Conservation (phyloP, 192 early-diverging fungal genomes). For the Coemansia sp. region DNA sequence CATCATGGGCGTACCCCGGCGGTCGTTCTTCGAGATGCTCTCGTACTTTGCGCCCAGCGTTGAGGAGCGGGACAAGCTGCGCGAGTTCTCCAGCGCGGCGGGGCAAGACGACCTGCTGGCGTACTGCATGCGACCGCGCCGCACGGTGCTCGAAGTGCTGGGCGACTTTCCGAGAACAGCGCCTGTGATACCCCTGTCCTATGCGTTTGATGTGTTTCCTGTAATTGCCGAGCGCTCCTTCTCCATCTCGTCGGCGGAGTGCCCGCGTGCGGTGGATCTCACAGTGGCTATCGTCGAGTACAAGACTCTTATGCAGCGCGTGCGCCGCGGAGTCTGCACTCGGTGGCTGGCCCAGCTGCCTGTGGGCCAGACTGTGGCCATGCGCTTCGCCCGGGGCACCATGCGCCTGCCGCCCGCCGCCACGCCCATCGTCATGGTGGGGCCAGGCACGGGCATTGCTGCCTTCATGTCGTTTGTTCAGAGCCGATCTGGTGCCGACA, state of each 20-base stretch:
- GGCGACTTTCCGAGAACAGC: conserved; percentile 74
- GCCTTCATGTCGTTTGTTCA: conserved; percentile 83
- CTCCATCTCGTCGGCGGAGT: conserved; percentile 75
- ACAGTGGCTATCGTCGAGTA: conserved; percentile 86
- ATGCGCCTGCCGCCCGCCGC: conserved; percentile 60
- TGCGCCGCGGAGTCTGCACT: conserved; percentile 80
- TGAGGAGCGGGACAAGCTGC: conserved; percentile 74
- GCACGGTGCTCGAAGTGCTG: conserved; percentile 82
- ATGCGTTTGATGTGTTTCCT: conserved; percentile 85
- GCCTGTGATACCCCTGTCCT: conserved; percentile 63
- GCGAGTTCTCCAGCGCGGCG: conserved; percentile 71
- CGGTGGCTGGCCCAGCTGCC: conserved; percentile 61
- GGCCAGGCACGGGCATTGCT: conserved; percentile 88
- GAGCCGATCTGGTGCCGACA: conserved; percentile 54
- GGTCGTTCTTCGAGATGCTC: conserved; percentile 90
- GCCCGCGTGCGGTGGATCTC: conserved; percentile 59
- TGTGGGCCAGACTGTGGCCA: conserved; percentile 22
- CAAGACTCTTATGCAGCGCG: conserved; percentile 70
- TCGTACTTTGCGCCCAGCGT: conserved; percentile 69
- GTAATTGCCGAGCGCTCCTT: conserved; percentile 75
- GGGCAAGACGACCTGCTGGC: conserved; percentile 88
- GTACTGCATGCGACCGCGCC: conserved; percentile 77
- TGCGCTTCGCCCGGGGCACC: conserved; percentile 64
- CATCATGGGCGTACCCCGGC: conserved; percentile 77
- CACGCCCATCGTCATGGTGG: conserved; percentile 75